These are phyloP conservation scores for Fusarium sororula DNA, from an alignment of 2,329 filamentous ascomycete genomes.

Conservation along the genomic window DNA sequence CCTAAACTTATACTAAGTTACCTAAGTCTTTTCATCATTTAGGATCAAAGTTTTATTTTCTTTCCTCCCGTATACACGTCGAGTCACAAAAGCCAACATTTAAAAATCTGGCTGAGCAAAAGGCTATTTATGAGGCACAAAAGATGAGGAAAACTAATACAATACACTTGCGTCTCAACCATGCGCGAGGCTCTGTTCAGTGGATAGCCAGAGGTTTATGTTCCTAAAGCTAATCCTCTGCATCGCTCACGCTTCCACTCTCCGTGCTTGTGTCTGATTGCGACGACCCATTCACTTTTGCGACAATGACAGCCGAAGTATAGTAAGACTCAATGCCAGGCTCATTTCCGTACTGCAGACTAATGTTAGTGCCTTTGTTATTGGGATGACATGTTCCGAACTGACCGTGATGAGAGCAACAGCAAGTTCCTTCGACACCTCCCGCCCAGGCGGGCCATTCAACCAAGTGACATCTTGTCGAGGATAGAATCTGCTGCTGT, in stretches of 20 bases:
- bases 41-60: no score
- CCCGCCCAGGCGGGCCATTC: not conserved
- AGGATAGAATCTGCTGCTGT: no score
- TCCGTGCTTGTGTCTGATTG: fast-evolving
- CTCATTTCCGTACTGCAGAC: conserved; percentile 1
- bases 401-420: not conserved
- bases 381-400: not conserved
- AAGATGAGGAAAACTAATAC: no score
- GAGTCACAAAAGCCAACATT: not conserved
- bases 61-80: no score
- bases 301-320: conserved; percentile 14
- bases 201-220: fast-evolving
- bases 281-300: not conserved
- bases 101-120: fast-evolving
- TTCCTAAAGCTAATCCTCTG: not conserved
- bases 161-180: not conserved
- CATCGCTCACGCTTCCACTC: not conserved
- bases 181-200: fast-evolving
- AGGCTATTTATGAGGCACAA: not conserved
- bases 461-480: conserved; percentile 9
- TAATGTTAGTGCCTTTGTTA: not conserved
- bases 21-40: no score
- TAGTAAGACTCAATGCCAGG: not conserved
- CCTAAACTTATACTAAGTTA: no score
- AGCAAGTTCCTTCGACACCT: not conserved